Conservation (phyloP, 2,329 filamentous ascomycete genomes). For the Diaporthe australafricana region DNA sequence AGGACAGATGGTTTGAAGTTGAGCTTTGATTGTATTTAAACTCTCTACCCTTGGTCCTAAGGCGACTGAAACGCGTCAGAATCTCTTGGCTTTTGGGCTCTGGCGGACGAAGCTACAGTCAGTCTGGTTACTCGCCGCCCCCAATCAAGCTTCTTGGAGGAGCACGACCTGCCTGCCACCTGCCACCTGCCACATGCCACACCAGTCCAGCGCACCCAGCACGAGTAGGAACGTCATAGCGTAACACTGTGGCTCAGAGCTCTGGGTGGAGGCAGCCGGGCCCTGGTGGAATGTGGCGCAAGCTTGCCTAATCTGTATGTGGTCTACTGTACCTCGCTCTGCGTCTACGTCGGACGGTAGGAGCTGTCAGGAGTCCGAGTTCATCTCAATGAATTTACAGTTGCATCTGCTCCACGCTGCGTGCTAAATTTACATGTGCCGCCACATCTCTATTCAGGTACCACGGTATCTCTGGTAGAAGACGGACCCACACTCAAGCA, state of each 20-base stretch:
- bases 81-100: conserved; percentile 29
- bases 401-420: not conserved
- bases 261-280: conserved; percentile 25
- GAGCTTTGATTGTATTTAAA: conserved; percentile 17
- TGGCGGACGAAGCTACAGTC: conserved; percentile 10
- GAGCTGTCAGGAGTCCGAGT: not conserved
- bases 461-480: too few species aligned
- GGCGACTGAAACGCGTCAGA: conserved; percentile 28
- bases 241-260: conserved; percentile 25
- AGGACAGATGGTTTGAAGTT: not conserved
- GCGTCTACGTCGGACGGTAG: too few species aligned
- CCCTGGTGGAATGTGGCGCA: not conserved
- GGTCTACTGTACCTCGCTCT: too few species aligned
- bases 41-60: not conserved
- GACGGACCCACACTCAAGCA: not conserved
- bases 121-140: not conserved
- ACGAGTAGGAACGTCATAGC: conserved; percentile 14
- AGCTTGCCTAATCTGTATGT: too few species aligned
- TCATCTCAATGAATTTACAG: not conserved
- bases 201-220: not conserved
- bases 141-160: conserved; percentile 18
- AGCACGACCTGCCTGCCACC: conserved; percentile 10
- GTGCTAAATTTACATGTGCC: conserved; percentile 16
- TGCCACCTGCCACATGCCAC: not conserved
- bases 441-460: not conserved